These are phyloP conservation scores for Leptographium radiaticola DNA, from an alignment of 2,329 filamentous ascomycete species.

Conservation along the genomic window DNA sequence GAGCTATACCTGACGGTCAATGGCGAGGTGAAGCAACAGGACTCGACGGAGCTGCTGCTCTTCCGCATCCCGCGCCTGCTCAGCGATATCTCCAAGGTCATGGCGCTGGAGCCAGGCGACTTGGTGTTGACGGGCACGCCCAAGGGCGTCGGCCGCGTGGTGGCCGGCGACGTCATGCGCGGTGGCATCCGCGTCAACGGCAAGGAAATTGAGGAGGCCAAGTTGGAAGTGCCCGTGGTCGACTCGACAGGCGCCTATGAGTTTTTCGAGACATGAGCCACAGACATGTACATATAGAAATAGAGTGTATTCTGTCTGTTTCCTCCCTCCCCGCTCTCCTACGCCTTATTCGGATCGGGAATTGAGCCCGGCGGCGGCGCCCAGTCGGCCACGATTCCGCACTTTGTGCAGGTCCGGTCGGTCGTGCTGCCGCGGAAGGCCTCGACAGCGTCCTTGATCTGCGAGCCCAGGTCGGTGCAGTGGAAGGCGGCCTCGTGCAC, in stretches of 20 bases:
- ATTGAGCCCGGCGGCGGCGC: conserved; percentile 49
- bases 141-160: conserved; percentile 82
- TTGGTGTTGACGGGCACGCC: conserved; percentile 94
- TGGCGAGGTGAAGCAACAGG: conserved; percentile 61
- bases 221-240: conserved; percentile 70
- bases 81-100: conserved; percentile 85
- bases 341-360: conserved; percentile 38
- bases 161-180: conserved; percentile 74
- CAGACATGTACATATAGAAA: too few species aligned
- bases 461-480: conserved; percentile 79
- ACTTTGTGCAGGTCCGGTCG: conserved; percentile 62
- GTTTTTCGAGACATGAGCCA: conserved; percentile 55
- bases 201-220: conserved; percentile 72
- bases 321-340: neutral
- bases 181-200: conserved; percentile 71
- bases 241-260: conserved; percentile 67
- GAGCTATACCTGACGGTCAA: conserved; percentile 83
- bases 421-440: conserved; percentile 56
- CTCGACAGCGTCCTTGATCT: conserved; percentile 88
- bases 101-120: conserved; percentile 86
- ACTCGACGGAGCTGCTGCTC: conserved; percentile 89
- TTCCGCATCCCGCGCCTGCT: conserved; percentile 80
- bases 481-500: conserved; percentile 83
- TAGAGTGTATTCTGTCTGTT: too few species aligned
- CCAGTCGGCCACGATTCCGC: conserved; percentile 49